phyloP scores from a whole-genome alignment of 352 stramenopile genomes.

The Globisporangium okanoganense region DNA sequence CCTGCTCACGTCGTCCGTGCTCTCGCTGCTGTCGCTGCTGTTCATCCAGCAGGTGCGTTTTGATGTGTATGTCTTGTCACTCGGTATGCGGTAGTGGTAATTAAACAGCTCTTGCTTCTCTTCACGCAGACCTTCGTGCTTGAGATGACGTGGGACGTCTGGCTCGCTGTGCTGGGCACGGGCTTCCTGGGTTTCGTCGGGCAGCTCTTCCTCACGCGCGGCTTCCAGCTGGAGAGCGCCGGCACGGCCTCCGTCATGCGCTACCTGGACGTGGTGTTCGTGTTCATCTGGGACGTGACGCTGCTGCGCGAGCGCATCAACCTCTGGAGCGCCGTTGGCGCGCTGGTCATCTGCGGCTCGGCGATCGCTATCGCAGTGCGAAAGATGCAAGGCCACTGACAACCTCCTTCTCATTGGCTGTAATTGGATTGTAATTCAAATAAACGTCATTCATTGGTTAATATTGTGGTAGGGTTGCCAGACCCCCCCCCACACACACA shows the following conservation, averaged over 20 bases:
- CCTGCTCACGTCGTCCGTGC: slow-evolving; percentile 24
- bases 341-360: slow-evolving; percentile 25
- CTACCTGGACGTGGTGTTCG: slow-evolving; percentile 38
- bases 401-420: too few relatives aligned
- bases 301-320: slow-evolving; percentile 32
- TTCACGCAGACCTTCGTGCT: slow-evolving; percentile 14
- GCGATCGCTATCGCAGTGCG: slow-evolving; percentile 31
- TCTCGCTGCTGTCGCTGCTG: slow-evolving; percentile 28
- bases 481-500: too few relatives aligned
- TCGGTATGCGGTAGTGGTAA: not conserved
- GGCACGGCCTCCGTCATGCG: slow-evolving; percentile 39
- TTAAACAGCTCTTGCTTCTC: not conserved
- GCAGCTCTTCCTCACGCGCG: slow-evolving; percentile 40
- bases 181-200: slow-evolving; percentile 33
- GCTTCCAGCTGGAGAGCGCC: slow-evolving; percentile 39
- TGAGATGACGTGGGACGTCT: slow-evolving; percentile 14
- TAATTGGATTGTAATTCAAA: too few relatives aligned
- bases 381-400: too few relatives aligned
- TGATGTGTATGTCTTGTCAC: not conserved
- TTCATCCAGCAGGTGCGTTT: slow-evolving; percentile 19
- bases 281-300: slow-evolving; percentile 36
- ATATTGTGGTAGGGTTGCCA: not conserved
- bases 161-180: slow-evolving; percentile 22
- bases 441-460: not conserved
- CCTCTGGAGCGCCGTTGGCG: slow-evolving; percentile 31